phyloP scores from a whole-genome alignment of 2,329 filamentous ascomycete species.

The Parafenestella ontariensis region DNA sequence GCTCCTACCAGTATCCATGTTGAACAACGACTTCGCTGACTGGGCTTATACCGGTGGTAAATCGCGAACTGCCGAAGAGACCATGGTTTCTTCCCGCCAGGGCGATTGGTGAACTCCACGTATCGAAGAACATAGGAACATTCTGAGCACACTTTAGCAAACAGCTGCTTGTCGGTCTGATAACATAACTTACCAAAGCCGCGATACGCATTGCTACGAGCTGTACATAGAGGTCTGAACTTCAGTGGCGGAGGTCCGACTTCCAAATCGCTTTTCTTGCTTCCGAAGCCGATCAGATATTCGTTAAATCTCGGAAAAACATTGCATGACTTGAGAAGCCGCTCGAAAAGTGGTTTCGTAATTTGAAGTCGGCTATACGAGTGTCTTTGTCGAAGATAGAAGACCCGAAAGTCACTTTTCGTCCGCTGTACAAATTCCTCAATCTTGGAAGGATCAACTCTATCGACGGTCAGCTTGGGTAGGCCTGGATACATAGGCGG shows the following conservation, averaged over 20 bases:
- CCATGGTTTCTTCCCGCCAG: constrained; percentile 6
- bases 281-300: constrained; percentile 22
- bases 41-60: constrained; percentile 13
- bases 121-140: constrained; percentile 14
- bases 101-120: constrained; percentile 17
- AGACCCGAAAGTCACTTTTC: constrained; percentile 23
- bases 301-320: constrained; percentile 29
- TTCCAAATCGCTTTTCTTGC: constrained; percentile 18
- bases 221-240: constrained; percentile 13
- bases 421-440: constrained; percentile 11
- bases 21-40: neutral
- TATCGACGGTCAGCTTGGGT: constrained; percentile 9
- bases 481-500: constrained; percentile 21
- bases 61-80: constrained; percentile 16
- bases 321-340: constrained; percentile 16
- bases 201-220: constrained; percentile 11
- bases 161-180: neutral
- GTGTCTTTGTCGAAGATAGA: constrained; percentile 26
- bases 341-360: constrained; percentile 22
- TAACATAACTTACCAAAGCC: constrained; percentile 20
- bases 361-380: constrained; percentile 26
- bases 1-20: constrained; percentile 16
- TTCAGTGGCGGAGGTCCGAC: constrained; percentile 27
- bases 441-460: constrained; percentile 6
- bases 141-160: constrained; percentile 7